Evolutionary conservation across 306 rosid species (phyloP).

Genomic region (Boehmeria nivea): DNA sequence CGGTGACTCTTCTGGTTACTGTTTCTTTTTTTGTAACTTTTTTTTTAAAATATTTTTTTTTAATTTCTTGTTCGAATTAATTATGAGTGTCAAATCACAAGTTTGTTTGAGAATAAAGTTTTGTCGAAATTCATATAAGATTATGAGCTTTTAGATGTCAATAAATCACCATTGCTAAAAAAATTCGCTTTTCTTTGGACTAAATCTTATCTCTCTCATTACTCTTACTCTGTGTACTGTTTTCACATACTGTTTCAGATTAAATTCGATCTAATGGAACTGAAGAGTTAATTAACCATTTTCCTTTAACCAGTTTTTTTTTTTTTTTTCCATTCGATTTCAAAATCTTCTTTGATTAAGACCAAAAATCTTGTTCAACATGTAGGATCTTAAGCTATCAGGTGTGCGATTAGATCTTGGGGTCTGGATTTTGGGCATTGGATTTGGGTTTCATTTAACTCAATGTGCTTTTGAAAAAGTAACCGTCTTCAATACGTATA

Average conservation of each 20-base stretch:
- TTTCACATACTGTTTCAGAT: neutral
- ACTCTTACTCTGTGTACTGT: too few relatives aligned
- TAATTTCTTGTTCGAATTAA: neutral
- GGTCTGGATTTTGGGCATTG: neutral
- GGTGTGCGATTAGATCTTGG: slow-evolving; percentile 31
- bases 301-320: neutral
- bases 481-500: slow-evolving; percentile 8
- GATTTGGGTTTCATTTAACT: neutral
- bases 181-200: too few relatives aligned
- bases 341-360: neutral
- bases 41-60: neutral
- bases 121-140: too few relatives aligned
- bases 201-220: too few relatives aligned
- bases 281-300: neutral
- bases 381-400: slow-evolving; percentile 20
- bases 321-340: too few relatives aligned
- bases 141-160: too few relatives aligned
- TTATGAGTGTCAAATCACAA: too few relatives aligned
- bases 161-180: too few relatives aligned
- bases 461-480: slow-evolving; percentile 3
- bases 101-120: too few relatives aligned
- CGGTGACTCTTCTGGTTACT: slow-evolving; percentile 36
- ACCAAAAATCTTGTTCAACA: slow-evolving; percentile 2
- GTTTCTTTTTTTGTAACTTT: neutral
- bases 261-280: slow-evolving; percentile 31